Percentiles rank a stretch among this genome's conserved stretches.
phyloP scores from a whole-genome alignment of 768 basidiomycete genomes.

The Xerocomellus chrysenteron region DNA sequence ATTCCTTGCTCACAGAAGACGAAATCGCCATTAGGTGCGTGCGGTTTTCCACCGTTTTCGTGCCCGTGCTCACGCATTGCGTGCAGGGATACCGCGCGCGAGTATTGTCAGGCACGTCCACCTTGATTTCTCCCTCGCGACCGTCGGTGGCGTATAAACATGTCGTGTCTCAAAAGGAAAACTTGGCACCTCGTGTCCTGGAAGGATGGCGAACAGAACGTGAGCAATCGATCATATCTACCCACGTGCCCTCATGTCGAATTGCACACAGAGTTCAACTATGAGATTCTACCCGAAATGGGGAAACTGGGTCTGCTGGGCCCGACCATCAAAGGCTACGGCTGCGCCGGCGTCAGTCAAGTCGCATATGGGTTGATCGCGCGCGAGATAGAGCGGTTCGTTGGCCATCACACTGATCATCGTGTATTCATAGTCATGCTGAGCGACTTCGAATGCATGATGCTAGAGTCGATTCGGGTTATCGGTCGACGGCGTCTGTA shows the following conservation, averaged over 20 bases:
- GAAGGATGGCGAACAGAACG: slow-evolving; percentile 88
- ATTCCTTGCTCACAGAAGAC: slow-evolving; percentile 82
- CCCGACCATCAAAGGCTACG: slow-evolving; percentile 90
- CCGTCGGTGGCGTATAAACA: not conserved
- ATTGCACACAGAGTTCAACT: slow-evolving; percentile 63
- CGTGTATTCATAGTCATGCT: not conserved
- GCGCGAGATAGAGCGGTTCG: slow-evolving; percentile 86
- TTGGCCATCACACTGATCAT: not conserved
- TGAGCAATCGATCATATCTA: slow-evolving; percentile 29
- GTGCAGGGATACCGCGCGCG: slow-evolving; percentile 72
- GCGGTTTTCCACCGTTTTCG: slow-evolving; percentile 9
- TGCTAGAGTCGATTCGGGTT: slow-evolving; percentile 89
- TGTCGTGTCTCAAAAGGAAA: slow-evolving; percentile 51
- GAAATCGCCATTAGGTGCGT: slow-evolving; percentile 82
- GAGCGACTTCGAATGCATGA: not conserved
- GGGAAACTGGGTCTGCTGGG: slow-evolving; percentile 88
- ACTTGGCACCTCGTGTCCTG: slow-evolving; percentile 83
- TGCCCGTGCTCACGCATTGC: slow-evolving; percentile 1
- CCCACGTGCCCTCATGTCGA: not conserved
- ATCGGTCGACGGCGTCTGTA: slow-evolving; percentile 91
- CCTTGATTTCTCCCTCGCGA: not conserved
- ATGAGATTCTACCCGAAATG: slow-evolving; percentile 82
- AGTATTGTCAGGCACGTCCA: slow-evolving; percentile 70
- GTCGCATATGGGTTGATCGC: slow-evolving; percentile 95
- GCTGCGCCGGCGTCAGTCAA: slow-evolving; percentile 87